phyloP scores from a whole-genome alignment of 768 basidiomycete genomes.

The Dioszegia crocea region DNA sequence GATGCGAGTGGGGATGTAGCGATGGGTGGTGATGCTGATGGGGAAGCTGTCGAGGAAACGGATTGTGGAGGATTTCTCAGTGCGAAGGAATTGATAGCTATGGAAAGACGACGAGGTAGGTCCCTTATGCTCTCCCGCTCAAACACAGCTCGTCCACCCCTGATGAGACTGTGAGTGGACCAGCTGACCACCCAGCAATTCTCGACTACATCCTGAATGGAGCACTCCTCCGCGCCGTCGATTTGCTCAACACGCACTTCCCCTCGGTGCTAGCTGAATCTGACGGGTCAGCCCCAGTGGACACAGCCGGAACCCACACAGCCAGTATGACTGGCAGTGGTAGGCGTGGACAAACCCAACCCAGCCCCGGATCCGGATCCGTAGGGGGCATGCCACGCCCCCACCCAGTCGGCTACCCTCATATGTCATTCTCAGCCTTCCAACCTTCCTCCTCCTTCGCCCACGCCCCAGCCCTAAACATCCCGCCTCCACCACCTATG shows the following conservation, averaged over 20 bases:
- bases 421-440: not conserved
- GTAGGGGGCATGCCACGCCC: too few species aligned
- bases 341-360: too few species aligned
- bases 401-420: too few species aligned
- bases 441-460: not conserved
- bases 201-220: conserved; percentile 67
- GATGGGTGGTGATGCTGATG: conserved; percentile 19
- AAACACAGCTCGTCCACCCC: too few species aligned
- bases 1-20: not conserved
- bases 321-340: too few species aligned
- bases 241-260: conserved; percentile 66
- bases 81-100: conserved; percentile 12
- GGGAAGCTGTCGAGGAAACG: conserved; percentile 1
- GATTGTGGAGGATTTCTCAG: conserved; percentile 6
- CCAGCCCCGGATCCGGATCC: too few species aligned
- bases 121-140: too few species aligned
- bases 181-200: conserved; percentile 60
- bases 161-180: too few species aligned
- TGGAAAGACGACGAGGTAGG: conserved; percentile 18
- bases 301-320: too few species aligned
- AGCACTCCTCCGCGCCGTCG: conserved; percentile 66
- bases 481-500: not conserved
- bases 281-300: too few species aligned
- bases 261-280: conserved; percentile 50
- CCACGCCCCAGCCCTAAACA: not conserved